Conservation (phyloP, 768 basidiomycete genomes). For the Pleurotus cornucopiae region DNA sequence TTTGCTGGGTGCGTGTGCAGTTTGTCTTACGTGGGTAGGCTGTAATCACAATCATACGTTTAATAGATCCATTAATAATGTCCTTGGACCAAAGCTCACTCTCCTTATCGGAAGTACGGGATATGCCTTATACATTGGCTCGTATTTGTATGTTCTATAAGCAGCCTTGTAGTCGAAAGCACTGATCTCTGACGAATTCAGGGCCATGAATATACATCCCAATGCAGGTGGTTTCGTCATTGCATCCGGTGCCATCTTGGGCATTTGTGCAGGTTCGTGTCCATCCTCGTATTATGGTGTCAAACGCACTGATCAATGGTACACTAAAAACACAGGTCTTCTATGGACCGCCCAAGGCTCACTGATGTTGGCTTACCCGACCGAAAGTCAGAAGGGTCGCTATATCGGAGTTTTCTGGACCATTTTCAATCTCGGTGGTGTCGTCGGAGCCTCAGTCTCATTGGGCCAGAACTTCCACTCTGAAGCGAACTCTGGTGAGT, state of each 20-base stretch:
- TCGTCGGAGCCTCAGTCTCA: slow-evolving; percentile 75
- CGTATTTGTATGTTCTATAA: slow-evolving; percentile 51
- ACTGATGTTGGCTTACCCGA: slow-evolving; percentile 82
- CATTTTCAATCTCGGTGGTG: slow-evolving; percentile 78
- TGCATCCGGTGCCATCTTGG: slow-evolving; percentile 66
- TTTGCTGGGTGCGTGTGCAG: slow-evolving; percentile 24
- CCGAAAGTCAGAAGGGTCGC: slow-evolving; percentile 69
- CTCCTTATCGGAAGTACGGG: slow-evolving; percentile 70
- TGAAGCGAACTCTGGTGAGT: slow-evolving; percentile 14
- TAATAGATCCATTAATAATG: slow-evolving; percentile 72
- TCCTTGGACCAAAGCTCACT: slow-evolving; percentile 67
- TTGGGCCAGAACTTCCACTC: slow-evolving; percentile 44
- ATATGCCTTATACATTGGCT: slow-evolving; percentile 71
- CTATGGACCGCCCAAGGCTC: slow-evolving; percentile 84
- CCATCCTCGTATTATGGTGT: slow-evolving; percentile 24
- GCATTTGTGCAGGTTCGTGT: slow-evolving; percentile 52
- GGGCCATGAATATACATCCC: slow-evolving; percentile 69
- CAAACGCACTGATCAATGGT: slow-evolving; percentile 58
- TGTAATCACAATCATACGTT: neutral
- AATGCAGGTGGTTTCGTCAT: slow-evolving; percentile 61
- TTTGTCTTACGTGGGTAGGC: neutral
- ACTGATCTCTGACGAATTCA: slow-evolving; percentile 17
- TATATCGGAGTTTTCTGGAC: slow-evolving; percentile 81
- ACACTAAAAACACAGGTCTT: slow-evolving; percentile 26
- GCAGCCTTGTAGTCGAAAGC: too few species aligned